phyloP scores from a whole-genome alignment of 2,329 filamentous ascomycete genomes.

The Colletotrichum tropicale region DNA sequence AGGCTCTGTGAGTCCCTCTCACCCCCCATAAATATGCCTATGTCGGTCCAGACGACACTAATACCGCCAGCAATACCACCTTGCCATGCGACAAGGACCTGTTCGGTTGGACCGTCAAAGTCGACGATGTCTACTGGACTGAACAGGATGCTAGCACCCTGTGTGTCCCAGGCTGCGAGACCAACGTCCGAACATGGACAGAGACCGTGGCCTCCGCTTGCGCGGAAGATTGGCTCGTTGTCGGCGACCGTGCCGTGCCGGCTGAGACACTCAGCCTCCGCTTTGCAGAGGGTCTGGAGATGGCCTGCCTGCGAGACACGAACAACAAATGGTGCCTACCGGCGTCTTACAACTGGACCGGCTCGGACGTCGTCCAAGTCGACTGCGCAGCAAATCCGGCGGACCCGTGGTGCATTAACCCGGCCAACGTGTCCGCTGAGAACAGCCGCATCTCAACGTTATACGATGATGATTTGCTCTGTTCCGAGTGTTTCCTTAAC shows the following conservation, averaged over 20 bases:
- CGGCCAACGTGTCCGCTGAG: not conserved
- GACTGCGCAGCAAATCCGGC: slow-evolving; percentile 10
- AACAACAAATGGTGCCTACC: not conserved
- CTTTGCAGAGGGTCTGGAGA: not conserved
- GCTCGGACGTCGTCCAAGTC: slow-evolving; percentile 6
- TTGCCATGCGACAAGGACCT: slow-evolving; percentile 1
- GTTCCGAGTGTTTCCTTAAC: not conserved
- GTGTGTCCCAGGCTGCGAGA: not conserved
- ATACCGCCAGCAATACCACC: not conserved
- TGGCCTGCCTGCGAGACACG: not conserved
- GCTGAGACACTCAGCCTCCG: slow-evolving; percentile 7
- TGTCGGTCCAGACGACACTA: not conserved
- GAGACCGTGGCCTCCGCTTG: not conserved
- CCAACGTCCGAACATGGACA: not conserved
- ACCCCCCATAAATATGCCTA: not conserved
- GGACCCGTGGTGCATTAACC: slow-evolving; percentile 13
- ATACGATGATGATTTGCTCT: slow-evolving; percentile 15
- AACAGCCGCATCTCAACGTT: slow-evolving; percentile 9
- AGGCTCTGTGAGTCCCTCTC: not conserved
- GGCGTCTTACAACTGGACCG: slow-evolving; percentile 12
- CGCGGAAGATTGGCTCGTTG: not conserved
- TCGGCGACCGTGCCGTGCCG: not conserved
- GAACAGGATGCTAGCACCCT: not conserved
- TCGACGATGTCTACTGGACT: slow-evolving; percentile 5
- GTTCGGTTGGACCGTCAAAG: not conserved